These are phyloP conservation scores for Astrothelium subdiscretum DNA, from an alignment of 495 filamentous ascomycete species.

Conservation along the genomic window DNA sequence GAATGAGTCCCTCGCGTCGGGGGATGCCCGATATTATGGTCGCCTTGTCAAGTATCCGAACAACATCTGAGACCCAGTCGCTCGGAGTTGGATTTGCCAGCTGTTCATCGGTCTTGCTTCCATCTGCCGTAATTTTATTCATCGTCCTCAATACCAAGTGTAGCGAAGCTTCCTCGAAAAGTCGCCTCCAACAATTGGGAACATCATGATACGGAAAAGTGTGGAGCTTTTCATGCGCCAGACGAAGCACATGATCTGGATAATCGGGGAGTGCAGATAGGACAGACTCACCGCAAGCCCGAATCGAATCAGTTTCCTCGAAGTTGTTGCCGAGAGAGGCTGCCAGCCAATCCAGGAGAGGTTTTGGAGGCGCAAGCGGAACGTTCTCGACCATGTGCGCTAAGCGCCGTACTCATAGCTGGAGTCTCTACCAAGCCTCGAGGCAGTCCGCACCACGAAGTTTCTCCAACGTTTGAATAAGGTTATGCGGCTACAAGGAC, in stretches of 20 bases:
- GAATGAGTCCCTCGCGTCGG: constrained; percentile 48
- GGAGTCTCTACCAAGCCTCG: too few species aligned
- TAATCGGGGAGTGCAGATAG: background rate
- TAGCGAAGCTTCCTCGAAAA: constrained; percentile 17
- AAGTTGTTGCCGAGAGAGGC: background rate
- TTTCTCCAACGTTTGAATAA: background rate
- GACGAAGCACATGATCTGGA: constrained; percentile 14
- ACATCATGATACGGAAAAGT: constrained; percentile 13
- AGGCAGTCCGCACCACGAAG: too few species aligned
- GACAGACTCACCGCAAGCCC: background rate
- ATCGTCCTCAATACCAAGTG: constrained; percentile 3
- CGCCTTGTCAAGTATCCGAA: constrained; percentile 62
- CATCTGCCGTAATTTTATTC: background rate
- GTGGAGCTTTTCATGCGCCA: constrained; percentile 16
- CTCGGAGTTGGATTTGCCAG: background rate
- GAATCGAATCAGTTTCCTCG: background rate
- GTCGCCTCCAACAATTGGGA: constrained; percentile 15
- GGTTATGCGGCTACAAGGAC: background rate
- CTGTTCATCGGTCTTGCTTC: background rate
- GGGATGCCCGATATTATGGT: constrained; percentile 72
- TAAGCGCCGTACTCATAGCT: background rate
- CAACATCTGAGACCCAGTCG: constrained; percentile 34
- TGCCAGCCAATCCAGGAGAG: background rate
- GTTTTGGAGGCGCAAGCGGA: background rate
- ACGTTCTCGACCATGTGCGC: background rate